phyloP scores from a whole-genome alignment of 1,139 yeast species.

The Pichia sp. region DNA sequence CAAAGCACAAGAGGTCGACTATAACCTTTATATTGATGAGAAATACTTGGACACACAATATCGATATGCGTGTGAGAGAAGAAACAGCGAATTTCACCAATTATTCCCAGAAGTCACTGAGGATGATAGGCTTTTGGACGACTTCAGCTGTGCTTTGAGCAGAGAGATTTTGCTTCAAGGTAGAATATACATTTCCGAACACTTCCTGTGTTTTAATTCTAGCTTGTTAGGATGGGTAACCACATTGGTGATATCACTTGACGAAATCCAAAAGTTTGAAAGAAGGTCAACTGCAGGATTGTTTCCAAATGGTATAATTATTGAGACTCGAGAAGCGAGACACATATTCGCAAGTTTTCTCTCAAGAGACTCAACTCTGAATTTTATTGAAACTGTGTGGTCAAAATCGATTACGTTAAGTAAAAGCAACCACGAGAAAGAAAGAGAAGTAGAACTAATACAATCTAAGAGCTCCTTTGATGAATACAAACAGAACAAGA shows the following conservation, averaged over 20 bases:
- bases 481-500: conserved; percentile 3
- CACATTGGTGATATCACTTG: conserved; percentile 61
- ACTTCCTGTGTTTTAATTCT: conserved; percentile 82
- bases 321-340: conserved; percentile 61
- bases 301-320: conserved; percentile 81
- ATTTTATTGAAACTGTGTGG: conserved; percentile 61
- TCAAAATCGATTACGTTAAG: conserved; percentile 28
- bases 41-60: conserved; percentile 35
- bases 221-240: conserved; percentile 92
- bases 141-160: conserved; percentile 84
- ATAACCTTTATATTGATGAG: conserved; percentile 34
- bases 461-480: conserved; percentile 10
- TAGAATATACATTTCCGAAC: conserved; percentile 74
- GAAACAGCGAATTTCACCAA: conserved; percentile 76
- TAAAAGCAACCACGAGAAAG: conserved; percentile 19
- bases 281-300: conserved; percentile 81
- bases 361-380: conserved; percentile 72
- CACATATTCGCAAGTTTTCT: conserved; percentile 84
- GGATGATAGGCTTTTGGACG: conserved; percentile 71
- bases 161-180: conserved; percentile 91
- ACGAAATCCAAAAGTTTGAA: conserved; percentile 67
- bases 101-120: conserved; percentile 62
- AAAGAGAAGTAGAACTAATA: conserved; percentile 18
- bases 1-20: conserved; percentile 21
- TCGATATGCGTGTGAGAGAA: conserved; percentile 54